Base-by-base conservation (phyloP, 2,329 filamentous ascomycete genomes). In the Ophiocordyceps camponoti-rufipedis region DNA sequence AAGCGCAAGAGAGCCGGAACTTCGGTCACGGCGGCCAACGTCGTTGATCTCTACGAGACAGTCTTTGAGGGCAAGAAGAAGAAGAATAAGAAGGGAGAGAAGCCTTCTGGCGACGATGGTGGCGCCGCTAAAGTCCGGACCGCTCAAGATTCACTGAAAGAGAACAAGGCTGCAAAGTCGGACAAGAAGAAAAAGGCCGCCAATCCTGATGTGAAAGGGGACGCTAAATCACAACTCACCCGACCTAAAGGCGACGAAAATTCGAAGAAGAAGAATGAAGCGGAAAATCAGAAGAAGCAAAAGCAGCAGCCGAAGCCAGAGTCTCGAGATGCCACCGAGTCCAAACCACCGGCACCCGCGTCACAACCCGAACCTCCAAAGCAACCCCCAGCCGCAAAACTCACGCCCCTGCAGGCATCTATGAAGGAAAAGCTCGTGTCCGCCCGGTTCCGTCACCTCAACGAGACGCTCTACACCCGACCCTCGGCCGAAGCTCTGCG, bases 341-440 rank as follows among this genome's bases (percentile, higher is more conserved):
- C 35, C 35, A 39, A 39, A 18, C 4, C 35, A 39, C 29, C 29
- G 29, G 29, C 29, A 31, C 29, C 29, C 29, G 16, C 9, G 5
- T 16, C 35, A n/a, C 35, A 10, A 16, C n/a, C 35, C 35, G n/a
- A 39, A 11, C n/a, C 35, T 16, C 35, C 35, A 16, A 39, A 18
- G 9, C n/a, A 60, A 67, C 33, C 58, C 5, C 23, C 23, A 23
- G 23, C 65, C 28, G 58, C 62, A 50, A 85, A 84, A 54, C 76
- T 98, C 56, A 98, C 91, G 1, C 87, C 91, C 4, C 78, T 98
- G 47, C 91, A 98, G 69, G 78, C 82, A 46, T 80, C 85, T 4
- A 98, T 98, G 91, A 81, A 85, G 49, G 82, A 87, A 58, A 98
- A 98, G 69, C 79, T 98, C 50, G 74, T 94, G 50, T 93, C 88